Percentiles rank a stretch among this genome's conserved stretches.
Conservation (phyloP, 805 yeast genomes). For the Blastobotrys muscicola region DNA sequence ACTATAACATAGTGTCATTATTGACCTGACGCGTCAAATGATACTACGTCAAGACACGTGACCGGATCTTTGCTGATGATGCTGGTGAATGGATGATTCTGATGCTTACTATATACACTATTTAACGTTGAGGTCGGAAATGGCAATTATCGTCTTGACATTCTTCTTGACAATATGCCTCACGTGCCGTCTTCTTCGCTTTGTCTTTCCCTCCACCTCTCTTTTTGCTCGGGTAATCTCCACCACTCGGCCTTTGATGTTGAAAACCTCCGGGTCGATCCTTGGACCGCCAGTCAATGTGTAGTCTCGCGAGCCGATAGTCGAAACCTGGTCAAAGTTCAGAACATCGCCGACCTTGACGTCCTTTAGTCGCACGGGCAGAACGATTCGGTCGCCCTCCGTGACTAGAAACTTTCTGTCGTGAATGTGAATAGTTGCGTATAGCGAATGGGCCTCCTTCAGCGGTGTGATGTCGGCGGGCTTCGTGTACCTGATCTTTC, state of each 20-base stretch:
- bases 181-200: constrained; percentile 70
- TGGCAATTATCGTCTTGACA: constrained; percentile 66
- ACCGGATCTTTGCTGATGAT: too few relatives aligned
- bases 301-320: constrained; percentile 78
- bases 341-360: constrained; percentile 81
- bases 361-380: constrained; percentile 70
- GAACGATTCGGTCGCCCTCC: constrained; percentile 72
- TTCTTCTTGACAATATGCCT: constrained; percentile 60
- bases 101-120: background rate
- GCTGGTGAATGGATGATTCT: too few relatives aligned
- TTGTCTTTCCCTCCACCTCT: constrained; percentile 54
- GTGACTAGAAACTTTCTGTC: constrained; percentile 83
- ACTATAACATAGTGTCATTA: too few relatives aligned
- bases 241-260: constrained; percentile 60
- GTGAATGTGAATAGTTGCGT: constrained; percentile 76
- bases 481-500: constrained; percentile 17
- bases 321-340: constrained; percentile 60
- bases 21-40: too few relatives aligned
- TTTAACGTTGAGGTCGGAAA: constrained; percentile 58
- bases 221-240: constrained; percentile 71
- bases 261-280: constrained; percentile 43
- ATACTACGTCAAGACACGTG: too few relatives aligned
- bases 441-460: constrained; percentile 57
- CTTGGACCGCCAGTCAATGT: constrained; percentile 48
- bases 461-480: constrained; percentile 46